Conservation (phyloP, 345 rosid genomes). For the Dipteronia dyeriana region DNA sequence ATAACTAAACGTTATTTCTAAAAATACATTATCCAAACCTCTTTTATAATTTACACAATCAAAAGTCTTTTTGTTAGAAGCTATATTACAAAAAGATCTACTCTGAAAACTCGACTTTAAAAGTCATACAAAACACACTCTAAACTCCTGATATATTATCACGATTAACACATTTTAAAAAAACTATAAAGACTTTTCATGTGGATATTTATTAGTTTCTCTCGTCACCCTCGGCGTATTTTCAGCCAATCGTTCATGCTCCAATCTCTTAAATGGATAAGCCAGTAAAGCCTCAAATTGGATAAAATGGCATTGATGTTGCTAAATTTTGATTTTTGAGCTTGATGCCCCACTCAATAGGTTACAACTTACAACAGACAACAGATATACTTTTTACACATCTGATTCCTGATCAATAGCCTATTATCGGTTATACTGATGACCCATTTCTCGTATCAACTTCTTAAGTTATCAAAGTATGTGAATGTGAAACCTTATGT, state of each 20-base stretch:
- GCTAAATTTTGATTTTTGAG: slow-evolving; percentile 52
- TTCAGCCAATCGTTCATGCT: slow-evolving; percentile 67
- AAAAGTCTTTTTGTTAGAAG: too few relatives aligned
- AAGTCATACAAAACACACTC: too few relatives aligned
- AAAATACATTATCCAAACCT: too few relatives aligned
- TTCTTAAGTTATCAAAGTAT: neutral
- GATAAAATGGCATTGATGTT: slow-evolving; percentile 41
- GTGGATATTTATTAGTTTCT: too few relatives aligned
- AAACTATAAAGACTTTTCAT: too few relatives aligned
- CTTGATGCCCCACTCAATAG: slow-evolving; percentile 55
- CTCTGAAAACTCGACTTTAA: too few relatives aligned
- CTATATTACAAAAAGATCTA: too few relatives aligned
- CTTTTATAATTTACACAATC: too few relatives aligned
- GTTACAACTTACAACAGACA: too few relatives aligned
- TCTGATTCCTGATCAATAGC: slow-evolving; percentile 38
- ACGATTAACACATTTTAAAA: too few relatives aligned
- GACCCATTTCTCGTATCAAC: slow-evolving; percentile 57
- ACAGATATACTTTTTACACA: slow-evolving; percentile 48
- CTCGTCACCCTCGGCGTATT: slow-evolving; percentile 29
- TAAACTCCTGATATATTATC: too few relatives aligned
- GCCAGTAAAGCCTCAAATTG: slow-evolving; percentile 43
- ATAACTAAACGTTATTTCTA: too few relatives aligned
- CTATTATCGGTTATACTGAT: slow-evolving; percentile 66
- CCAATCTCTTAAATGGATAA: slow-evolving; percentile 65
- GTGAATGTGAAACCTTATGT: neutral